phyloP scores from a whole-genome alignment of 768 basidiomycete genomes.

The Tylopilus sp. region DNA sequence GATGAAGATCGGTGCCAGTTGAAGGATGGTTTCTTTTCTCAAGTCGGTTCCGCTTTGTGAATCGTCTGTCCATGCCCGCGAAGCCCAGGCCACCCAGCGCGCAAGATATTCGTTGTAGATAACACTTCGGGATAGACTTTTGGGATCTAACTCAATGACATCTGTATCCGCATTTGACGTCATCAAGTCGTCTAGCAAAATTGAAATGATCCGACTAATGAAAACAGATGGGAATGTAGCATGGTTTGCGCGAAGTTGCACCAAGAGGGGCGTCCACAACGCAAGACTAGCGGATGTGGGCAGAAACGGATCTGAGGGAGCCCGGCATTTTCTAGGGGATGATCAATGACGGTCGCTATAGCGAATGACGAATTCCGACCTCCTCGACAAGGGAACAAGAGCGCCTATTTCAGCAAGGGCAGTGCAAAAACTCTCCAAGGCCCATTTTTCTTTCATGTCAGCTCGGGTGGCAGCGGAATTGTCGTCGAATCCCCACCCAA shows the following conservation, averaged over 20 bases:
- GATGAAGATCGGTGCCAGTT: slow-evolving; percentile 48
- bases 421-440: slow-evolving; percentile 64
- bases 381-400: slow-evolving; percentile 81
- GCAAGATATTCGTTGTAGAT: slow-evolving; percentile 60
- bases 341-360: neutral
- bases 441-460: slow-evolving; percentile 61
- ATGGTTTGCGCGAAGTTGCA: slow-evolving; percentile 56
- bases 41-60: slow-evolving; percentile 37
- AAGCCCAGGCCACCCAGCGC: slow-evolving; percentile 66
- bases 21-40: slow-evolving; percentile 42
- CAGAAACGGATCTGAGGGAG: slow-evolving; percentile 38
- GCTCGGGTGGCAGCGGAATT: slow-evolving; percentile 33
- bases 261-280: slow-evolving; percentile 65
- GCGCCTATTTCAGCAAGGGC: slow-evolving; percentile 66
- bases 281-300: slow-evolving; percentile 52
- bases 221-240: slow-evolving; percentile 50
- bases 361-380: slow-evolving; percentile 43
- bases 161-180: slow-evolving; percentile 12
- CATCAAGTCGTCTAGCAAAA: slow-evolving; percentile 25
- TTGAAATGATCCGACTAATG: slow-evolving; percentile 41
- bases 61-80: slow-evolving; percentile 37
- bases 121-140: slow-evolving; percentile 29
- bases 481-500: slow-evolving; percentile 43
- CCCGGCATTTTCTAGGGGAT: slow-evolving; percentile 51
- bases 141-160: slow-evolving; percentile 16